phyloP scores from a whole-genome alignment of 768 basidiomycete species.

The Rhodotorula taiwanensis region DNA sequence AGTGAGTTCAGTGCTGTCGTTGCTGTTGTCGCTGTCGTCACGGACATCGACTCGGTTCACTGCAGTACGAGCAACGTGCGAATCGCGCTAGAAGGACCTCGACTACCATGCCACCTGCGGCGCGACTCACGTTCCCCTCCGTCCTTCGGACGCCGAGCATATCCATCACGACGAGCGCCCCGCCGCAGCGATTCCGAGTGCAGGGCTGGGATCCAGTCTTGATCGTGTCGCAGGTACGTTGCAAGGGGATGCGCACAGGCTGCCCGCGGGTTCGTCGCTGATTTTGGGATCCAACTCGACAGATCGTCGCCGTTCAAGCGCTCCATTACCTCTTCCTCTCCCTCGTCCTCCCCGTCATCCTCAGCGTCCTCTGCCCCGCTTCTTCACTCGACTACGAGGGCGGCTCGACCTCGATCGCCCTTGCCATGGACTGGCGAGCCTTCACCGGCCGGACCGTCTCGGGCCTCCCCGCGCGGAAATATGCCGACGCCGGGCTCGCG shows the following conservation, averaged over 20 bases:
- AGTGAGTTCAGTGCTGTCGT: no score
- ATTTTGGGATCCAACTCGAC: neutral
- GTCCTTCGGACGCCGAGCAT: slow-evolving; percentile 1
- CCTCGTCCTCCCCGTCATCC: slow-evolving; percentile 70
- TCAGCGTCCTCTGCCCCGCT: slow-evolving; percentile 54
- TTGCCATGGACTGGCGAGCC: slow-evolving; percentile 97
- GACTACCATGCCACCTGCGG: slow-evolving; percentile 22
- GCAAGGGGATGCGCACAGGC: no score
- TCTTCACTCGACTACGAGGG: slow-evolving; percentile 43
- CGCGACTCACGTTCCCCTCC: slow-evolving; percentile 23
- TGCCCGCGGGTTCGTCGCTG: slow-evolving; percentile 38
- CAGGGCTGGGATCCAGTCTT: slow-evolving; percentile 83
- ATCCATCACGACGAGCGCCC: slow-evolving; percentile 6
- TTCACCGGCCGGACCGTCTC: slow-evolving; percentile 81
- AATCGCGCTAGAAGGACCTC: neutral
- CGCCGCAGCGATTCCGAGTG: slow-evolving; percentile 25
- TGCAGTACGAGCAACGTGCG: no score
- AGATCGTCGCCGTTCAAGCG: slow-evolving; percentile 91
- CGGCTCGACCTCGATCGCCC: slow-evolving; percentile 51
- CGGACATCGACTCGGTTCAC: no score
- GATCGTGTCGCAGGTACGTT: slow-evolving; percentile 79
- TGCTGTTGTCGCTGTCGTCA: no score
- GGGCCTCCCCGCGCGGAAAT: slow-evolving; percentile 51
- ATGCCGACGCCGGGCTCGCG: slow-evolving; percentile 67
- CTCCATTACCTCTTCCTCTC: slow-evolving; percentile 87